Conservation (phyloP, 2,329 filamentous ascomycete species). For the Fusarium albosuccineum region DNA sequence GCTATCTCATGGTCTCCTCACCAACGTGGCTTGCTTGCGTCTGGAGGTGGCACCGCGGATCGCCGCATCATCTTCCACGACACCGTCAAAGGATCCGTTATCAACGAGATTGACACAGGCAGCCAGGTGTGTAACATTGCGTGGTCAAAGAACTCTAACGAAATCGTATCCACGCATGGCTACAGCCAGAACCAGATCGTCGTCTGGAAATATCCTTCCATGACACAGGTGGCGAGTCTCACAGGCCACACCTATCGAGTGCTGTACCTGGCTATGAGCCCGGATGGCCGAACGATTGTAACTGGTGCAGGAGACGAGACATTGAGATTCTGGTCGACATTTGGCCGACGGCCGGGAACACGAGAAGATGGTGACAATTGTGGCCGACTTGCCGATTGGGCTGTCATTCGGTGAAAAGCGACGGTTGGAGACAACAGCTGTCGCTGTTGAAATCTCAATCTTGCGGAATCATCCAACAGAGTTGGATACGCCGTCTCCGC, state of each 20-base stretch:
- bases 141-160: conserved; percentile 97
- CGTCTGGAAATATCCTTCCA: conserved; percentile 98
- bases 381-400: conserved; percentile 80
- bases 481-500: not conserved
- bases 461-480: not conserved
- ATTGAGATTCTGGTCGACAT: conserved; percentile 95
- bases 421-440: not conserved
- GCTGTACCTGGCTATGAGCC: conserved; percentile 96
- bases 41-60: conserved; percentile 94
- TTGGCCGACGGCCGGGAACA: conserved; percentile 82
- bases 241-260: conserved; percentile 98
- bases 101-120: conserved; percentile 94
- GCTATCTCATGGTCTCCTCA: conserved; percentile 98
- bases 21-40: conserved; percentile 92
- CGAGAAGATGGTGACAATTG: conserved; percentile 75
- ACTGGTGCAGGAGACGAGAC: conserved; percentile 98
- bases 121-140: conserved; percentile 99
- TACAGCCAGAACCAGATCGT: conserved; percentile 99
- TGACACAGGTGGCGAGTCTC: conserved; percentile 95
- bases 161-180: conserved; percentile 96
- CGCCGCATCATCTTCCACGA: conserved; percentile 99
- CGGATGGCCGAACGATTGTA: conserved; percentile 92
- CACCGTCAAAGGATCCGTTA: conserved; percentile 82
- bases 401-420: conserved; percentile 75
- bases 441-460: not conserved